These are phyloP conservation scores for Ophiostoma sp. DNA, from an alignment of 2,329 filamentous ascomycete genomes.

Conservation along the genomic window DNA sequence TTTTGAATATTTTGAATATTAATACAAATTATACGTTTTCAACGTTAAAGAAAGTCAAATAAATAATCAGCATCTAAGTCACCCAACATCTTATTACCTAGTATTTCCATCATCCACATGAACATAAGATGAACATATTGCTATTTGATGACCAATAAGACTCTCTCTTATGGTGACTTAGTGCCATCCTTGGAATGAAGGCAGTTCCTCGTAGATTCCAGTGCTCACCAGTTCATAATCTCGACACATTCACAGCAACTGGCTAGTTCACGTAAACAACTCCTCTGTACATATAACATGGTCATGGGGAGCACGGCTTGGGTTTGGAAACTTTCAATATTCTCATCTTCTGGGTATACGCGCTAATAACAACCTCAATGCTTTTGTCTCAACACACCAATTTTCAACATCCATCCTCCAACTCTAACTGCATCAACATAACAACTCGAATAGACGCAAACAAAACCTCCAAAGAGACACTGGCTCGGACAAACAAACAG, in stretches of 20 bases:
- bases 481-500: background rate
- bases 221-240: background rate
- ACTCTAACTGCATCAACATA: background rate
- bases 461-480: background rate
- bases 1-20: no score
- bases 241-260: background rate
- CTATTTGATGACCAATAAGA: no score
- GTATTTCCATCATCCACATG: no score
- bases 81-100: background rate
- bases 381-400: background rate
- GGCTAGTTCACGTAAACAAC: background rate
- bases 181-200: background rate
- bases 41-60: no score
- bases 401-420: slow-evolving; percentile 1
- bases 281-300: background rate
- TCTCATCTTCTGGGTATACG: background rate
- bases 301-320: background rate
- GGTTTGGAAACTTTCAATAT: background rate
- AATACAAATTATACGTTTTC: no score
- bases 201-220: background rate
- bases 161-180: background rate
- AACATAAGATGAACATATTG: no score
- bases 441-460: background rate
- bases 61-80: no score
- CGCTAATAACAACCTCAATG: background rate